Evolutionary conservation across 768 basidiomycete genomes (phyloP), one percentile per base, ranked within the genome.

Genomic region (Obba rivulosa): DNA sequence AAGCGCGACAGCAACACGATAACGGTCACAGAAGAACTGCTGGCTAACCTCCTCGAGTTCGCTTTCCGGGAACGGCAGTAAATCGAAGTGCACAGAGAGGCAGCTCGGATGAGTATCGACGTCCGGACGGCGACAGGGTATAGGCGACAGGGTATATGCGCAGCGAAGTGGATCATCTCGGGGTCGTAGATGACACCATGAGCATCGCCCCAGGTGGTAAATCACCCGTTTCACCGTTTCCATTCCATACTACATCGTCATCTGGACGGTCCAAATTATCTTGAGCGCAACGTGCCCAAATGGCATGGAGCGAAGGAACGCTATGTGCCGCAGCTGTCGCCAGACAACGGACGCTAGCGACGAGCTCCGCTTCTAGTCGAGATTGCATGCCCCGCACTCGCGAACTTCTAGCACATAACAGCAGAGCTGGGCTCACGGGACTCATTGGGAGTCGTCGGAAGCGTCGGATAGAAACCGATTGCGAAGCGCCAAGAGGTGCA

Each of bases 171-270:
- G 23, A 43, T 28, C 22, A 5, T 4, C n/a, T 25, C 14, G 7
- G 42, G 25, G 42, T 43, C 42, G 28, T 43, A 43, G 8, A 43
- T 34, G 14, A 43, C 10, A 24, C 42, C 42, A 43, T 43, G 25
- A 31, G 18, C 28, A 43, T 16, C n/a, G 24, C 42, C 22, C 28
- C 24, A 20, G n/a, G 37, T 20, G 37, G 7, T n/a, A 38, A 16
- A 20, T 5, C 28, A 31, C n/a, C n/a, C 8, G 7, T 16, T n/a
- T 16, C 37, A n/a, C n/a, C 37, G 8, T 38, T 8, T 16, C 7
- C 8, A 5, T 7, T n/a, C n/a, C 37, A 38, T 5, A n/a, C 8
- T 5, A 38, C 4, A 16, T 20, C 7, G 37, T 38, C 16, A 7
- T 38, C 16, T 13, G 13, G 7, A 13, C 28, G 5, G 28, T 31